Evolutionary conservation across 805 yeast genomes (phyloP).

Genomic region (Teunomyces gatunensis): DNA sequence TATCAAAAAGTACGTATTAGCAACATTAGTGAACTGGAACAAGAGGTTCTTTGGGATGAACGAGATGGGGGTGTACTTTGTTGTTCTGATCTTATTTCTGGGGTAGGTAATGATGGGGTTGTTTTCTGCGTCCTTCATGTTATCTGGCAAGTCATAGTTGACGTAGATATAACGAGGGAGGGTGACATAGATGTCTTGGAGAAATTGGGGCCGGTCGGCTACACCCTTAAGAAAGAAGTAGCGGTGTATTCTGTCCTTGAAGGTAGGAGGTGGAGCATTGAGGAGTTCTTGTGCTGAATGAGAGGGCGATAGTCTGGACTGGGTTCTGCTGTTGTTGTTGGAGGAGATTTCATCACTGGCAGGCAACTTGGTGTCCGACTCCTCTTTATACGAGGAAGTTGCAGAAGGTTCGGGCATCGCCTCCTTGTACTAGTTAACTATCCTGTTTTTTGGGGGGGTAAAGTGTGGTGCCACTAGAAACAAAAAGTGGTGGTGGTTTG

Average conservation of each 20-base stretch:
- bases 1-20: constrained; percentile 56
- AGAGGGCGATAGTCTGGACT: neutral
- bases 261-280: constrained; percentile 11
- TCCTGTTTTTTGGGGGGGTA: neutral
- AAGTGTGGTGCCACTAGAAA: neutral
- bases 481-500: neutral
- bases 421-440: neutral
- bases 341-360: neutral
- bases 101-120: constrained; percentile 42
- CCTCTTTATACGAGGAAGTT: neutral
- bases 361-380: constrained; percentile 8
- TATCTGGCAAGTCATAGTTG: constrained; percentile 48
- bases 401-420: neutral
- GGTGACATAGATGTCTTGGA: constrained; percentile 35
- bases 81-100: constrained; percentile 59
- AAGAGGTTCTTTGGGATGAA: constrained; percentile 56
- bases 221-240: constrained; percentile 16
- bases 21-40: constrained; percentile 57
- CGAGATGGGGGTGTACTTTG: constrained; percentile 58
- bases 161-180: constrained; percentile 47
- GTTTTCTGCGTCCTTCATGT: constrained; percentile 24
- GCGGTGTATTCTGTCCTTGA: constrained; percentile 9
- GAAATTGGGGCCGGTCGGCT: constrained; percentile 31
- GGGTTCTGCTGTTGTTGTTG: neutral
- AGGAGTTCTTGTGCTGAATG: constrained; percentile 10